A percentile compares a stretch with the other conserved stretches of the same genome.
phyloP scores from a whole-genome alignment of 306 rosid genomes.

The Malus orientalis region DNA sequence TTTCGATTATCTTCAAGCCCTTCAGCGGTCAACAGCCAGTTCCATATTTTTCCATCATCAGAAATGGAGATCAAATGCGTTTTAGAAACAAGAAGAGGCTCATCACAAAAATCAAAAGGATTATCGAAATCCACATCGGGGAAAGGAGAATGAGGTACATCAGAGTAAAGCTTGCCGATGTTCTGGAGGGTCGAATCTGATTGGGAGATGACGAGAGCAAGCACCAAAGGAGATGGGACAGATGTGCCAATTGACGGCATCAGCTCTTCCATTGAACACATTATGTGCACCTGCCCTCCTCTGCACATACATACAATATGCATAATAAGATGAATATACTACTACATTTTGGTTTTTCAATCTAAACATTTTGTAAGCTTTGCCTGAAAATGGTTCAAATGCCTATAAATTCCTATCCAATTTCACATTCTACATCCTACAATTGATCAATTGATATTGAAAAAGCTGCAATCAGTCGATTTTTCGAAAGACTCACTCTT shows the following conservation, averaged over 20 bases:
- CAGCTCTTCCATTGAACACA: conserved; percentile 88
- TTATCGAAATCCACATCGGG: conserved; percentile 61
- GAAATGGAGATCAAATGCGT: conserved; percentile 78
- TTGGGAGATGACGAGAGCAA: conserved; percentile 60
- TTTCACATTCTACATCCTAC: neutral
- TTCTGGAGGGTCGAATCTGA: conserved; percentile 72
- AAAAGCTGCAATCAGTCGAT: neutral
- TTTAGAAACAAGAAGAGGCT: conserved; percentile 48
- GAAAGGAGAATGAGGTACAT: conserved; percentile 57
- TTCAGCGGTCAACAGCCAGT: conserved; percentile 86
- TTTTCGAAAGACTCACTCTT: conserved; percentile 46
- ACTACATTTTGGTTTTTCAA: neutral
- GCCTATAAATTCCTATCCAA: neutral
- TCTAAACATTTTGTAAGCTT: conserved; percentile 4
- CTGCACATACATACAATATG: conserved; percentile 35
- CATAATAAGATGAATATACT: conserved; percentile 5
- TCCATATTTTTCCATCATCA: conserved; percentile 95
- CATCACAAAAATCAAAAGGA: conserved; percentile 78
- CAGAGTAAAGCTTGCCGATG: conserved; percentile 54
- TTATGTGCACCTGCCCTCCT: conserved; percentile 71
- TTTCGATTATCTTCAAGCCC: conserved; percentile 45
- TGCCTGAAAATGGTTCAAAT: conserved; percentile 3
- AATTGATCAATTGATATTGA: neutral
- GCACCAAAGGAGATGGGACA: conserved; percentile 84
- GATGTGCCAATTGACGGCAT: conserved; percentile 87